A percentile compares a stretch with the other conserved stretches of the same genome.
Evolutionary conservation across 352 stramenopile species (phyloP).

Genomic region (Pythium aristosporum): DNA sequence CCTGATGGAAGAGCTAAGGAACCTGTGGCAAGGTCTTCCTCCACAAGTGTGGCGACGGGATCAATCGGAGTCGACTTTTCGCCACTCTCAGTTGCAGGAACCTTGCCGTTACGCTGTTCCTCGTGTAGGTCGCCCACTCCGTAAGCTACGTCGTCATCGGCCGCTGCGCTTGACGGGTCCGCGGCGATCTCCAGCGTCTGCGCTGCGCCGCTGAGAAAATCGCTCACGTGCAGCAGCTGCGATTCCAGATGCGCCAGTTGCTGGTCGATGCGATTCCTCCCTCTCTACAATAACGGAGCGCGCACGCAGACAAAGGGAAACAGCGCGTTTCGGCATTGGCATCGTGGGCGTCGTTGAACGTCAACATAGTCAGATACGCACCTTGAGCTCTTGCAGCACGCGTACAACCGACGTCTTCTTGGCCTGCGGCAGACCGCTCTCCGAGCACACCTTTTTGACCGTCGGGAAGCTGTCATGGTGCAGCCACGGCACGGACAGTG

Average conservation of each 20-base stretch:
- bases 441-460: slow-evolving; percentile 51
- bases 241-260: slow-evolving; percentile 62
- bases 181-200: slow-evolving; percentile 39
- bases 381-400: slow-evolving; percentile 68
- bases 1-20: neutral
- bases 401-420: slow-evolving; percentile 56
- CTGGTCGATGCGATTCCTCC: slow-evolving; percentile 48
- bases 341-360: neutral
- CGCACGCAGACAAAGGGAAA: neutral
- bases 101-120: neutral
- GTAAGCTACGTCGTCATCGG: neutral
- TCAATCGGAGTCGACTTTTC: slow-evolving; percentile 33
- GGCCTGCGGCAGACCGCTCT: slow-evolving; percentile 40
- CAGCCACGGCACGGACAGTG: slow-evolving; percentile 59
- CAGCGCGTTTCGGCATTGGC: neutral
- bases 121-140: neutral
- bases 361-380: slow-evolving; percentile 10
- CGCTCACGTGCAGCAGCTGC: slow-evolving; percentile 54
- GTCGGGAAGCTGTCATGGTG: slow-evolving; percentile 61
- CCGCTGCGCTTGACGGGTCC: neutral
- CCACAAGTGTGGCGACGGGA: slow-evolving; percentile 40
- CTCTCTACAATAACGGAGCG: slow-evolving; percentile 32
- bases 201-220: slow-evolving; percentile 54
- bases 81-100: neutral
- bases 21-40: slow-evolving; percentile 71